Base-by-base conservation (phyloP, 1,284 basidiomycete genomes). In the Irpex sp. region DNA sequence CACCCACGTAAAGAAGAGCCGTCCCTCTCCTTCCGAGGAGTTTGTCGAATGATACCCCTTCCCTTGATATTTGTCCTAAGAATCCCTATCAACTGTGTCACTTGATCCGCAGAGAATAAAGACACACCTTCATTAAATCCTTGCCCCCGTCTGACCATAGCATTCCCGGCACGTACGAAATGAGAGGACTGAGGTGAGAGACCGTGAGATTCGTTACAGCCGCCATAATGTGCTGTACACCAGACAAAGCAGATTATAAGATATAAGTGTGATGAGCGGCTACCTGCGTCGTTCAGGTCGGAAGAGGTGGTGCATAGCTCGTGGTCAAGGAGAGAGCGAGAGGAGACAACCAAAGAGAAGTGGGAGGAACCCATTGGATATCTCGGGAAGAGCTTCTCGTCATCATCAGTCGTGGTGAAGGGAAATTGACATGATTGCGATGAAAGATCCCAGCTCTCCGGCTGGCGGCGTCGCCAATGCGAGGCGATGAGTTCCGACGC, bases 141-240 rank as follows among this genome's bases (percentile, higher is more conserved):
- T 55, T 31, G 6, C 26, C 53, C 26, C 26, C 53, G 33, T 35
- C 53, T 8, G 26, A 31, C 53, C 53, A 55, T 13, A 55, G 9
- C 53, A 55, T 55, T 19, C 26, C 53, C 31, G 53, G 53, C 19
- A 55, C 53, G 31, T 55, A 55, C n/a, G 53, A 33, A 35, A 55
- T 55, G 26, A 55, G 53, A 31, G 53, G 53, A 35, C 53, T 55
- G 53, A 55, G 33, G 53, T 55, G 53, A 13, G 53, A 55, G 26
- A 55, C 33, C 11, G 53, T 55, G 26, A 55, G 13, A 35, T 55
- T 55, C n/a, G 53, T 55, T 55, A 15, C 26, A 9, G 26, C 19
- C 53, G 9, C 17, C 49, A 19, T 51, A 26, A 19, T 43, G 39
- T 43, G 39, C 39, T 50, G 49, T 50, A n/a, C 49, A 13, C 7